Evolutionary conservation across 805 yeast genomes (phyloP).

Genomic region (Kodamaea lidongshanica): DNA sequence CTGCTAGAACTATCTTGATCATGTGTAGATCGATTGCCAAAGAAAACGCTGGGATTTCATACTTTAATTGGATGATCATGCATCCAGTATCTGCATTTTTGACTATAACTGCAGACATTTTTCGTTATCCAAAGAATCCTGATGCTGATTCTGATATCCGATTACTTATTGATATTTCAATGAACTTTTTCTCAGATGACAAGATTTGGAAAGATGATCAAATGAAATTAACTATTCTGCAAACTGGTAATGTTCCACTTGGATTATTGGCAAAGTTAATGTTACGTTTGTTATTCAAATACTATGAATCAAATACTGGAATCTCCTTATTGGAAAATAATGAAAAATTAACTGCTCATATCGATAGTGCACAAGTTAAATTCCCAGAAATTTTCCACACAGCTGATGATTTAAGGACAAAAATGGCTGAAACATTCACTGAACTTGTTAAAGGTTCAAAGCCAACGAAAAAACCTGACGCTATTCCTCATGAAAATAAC

Average conservation of each 20-base stretch:
- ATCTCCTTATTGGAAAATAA: constrained; percentile 8
- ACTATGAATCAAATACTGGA: constrained; percentile 12
- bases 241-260: constrained; percentile 9
- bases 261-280: constrained; percentile 16
- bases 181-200: constrained; percentile 13
- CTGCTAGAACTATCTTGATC: constrained; percentile 33
- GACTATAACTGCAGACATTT: constrained; percentile 11
- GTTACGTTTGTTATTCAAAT: constrained; percentile 14
- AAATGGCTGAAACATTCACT: too few species aligned
- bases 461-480: too few species aligned
- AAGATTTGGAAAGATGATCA: constrained; percentile 1
- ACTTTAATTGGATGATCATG: constrained; percentile 27
- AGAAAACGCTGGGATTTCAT: constrained; percentile 16
- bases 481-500: constrained; percentile 1
- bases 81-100: constrained; percentile 29
- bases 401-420: too few species aligned
- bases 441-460: too few species aligned
- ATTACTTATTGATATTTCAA: constrained; percentile 20
- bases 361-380: constrained; percentile 11
- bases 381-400: constrained; percentile 11
- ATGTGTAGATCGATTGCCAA: constrained; percentile 18
- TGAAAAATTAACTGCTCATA: constrained; percentile 12
- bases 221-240: constrained; percentile 1
- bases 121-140: constrained; percentile 25
- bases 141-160: constrained; percentile 25